Evolutionary conservation across 441 rosid species (phyloP).

Genomic region (Erysimum pusillum): DNA sequence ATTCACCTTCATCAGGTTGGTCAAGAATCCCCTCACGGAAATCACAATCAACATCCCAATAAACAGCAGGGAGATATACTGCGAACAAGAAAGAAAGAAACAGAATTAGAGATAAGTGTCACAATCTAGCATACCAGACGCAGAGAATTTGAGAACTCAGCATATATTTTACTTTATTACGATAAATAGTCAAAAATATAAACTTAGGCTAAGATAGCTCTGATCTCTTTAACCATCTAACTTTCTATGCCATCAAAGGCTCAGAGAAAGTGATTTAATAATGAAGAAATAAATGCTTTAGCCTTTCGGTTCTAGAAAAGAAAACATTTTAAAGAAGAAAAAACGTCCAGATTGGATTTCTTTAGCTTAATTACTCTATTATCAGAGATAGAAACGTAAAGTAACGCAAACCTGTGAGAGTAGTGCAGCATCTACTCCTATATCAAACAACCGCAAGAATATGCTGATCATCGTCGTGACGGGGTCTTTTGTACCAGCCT

Average conservation of each 20-base stretch:
- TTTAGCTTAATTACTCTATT: neutral
- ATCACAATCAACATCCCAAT: conserved; percentile 94
- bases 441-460: conserved; percentile 96
- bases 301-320: conserved; percentile 5
- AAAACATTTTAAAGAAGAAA: conserved; percentile 9
- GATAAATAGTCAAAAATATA: neutral
- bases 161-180: conserved; percentile 16
- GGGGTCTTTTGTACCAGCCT: conserved; percentile 99
- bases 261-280: neutral
- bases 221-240: neutral
- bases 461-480: conserved; percentile 94
- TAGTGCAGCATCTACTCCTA: conserved; percentile 92
- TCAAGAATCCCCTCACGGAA: conserved; percentile 96
- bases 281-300: neutral
- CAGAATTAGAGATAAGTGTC: no score
- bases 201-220: conserved; percentile 2
- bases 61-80: conserved; percentile 94
- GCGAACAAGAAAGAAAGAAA: conserved; percentile 46
- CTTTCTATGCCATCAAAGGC: conserved; percentile 15
- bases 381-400: no score
- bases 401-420: conserved; percentile 86
- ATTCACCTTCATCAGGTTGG: conserved; percentile 96
- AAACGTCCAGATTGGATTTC: conserved; percentile 16
- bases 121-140: no score
- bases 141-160: conserved; percentile 16